Conservation (phyloP, 306 rosid genomes). For the Hippophae gyantsensis region DNA sequence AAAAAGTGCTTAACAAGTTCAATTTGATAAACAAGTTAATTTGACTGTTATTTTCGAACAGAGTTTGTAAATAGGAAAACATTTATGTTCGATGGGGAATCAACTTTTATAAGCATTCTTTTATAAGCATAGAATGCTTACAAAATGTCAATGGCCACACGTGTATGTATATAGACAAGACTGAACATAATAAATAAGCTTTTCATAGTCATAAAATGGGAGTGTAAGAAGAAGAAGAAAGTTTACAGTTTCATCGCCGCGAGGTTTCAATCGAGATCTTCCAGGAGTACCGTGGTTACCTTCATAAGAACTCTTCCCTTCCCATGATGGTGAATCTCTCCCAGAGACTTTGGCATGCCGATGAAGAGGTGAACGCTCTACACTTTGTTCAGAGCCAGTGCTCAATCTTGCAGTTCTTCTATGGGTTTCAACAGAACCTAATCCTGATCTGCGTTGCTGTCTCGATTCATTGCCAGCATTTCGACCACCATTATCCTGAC, state of each 20-base stretch:
- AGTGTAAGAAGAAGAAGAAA: constrained; percentile 15
- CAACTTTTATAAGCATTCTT: too few relatives aligned
- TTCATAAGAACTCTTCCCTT: constrained; percentile 56
- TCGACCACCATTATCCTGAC: constrained; percentile 34
- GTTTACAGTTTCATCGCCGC: constrained; percentile 61
- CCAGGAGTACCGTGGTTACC: constrained; percentile 68
- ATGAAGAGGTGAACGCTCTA: constrained; percentile 84
- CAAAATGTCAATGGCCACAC: not conserved
- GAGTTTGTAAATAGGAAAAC: not conserved
- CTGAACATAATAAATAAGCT: not conserved
- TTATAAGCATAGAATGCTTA: too few relatives aligned
- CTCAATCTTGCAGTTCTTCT: constrained; percentile 44
- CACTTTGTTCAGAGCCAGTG: constrained; percentile 51
- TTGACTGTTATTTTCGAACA: not conserved
- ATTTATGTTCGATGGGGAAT: too few relatives aligned
- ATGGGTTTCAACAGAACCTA: constrained; percentile 43
- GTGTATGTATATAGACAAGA: not conserved
- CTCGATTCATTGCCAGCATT: constrained; percentile 32
- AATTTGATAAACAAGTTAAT: not conserved
- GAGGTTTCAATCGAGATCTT: constrained; percentile 58
- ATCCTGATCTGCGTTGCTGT: constrained; percentile 36
- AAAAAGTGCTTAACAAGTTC: not conserved
- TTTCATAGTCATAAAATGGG: not conserved
- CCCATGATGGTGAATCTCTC: constrained; percentile 53
- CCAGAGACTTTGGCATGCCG: constrained; percentile 56